Base-by-base conservation (phyloP, 352 stramenopile species). In the Phytophthora colocasiae region DNA sequence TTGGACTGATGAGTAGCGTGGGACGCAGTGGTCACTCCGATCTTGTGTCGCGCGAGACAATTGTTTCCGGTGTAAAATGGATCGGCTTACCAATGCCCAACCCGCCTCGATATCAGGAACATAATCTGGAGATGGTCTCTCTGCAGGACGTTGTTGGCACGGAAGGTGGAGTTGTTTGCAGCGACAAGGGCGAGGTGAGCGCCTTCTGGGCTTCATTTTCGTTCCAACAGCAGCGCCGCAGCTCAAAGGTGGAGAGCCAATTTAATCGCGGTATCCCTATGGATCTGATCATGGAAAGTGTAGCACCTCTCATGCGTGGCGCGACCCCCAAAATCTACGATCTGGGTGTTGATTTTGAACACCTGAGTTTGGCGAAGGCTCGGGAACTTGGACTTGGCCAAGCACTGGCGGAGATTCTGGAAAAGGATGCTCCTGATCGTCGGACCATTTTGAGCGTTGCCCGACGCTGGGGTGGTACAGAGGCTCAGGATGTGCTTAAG, bases 201-300 rank as follows among this genome's bases (percentile, higher is more conserved):
- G 91, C 88, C 0, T 95, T 97, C 32, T 96, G 89, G 88, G 85
- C 79, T 26, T 96, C 87, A 12, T 97, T 97, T 47, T 94, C 88
- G 12, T 96, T 90, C 47, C 88, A 96, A 57, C 88, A 96, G 56
- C 85, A 90, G 44, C 73, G 70, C 11, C 76, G 81, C 41, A 87
- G 76, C 9, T 81, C 84, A 26, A 92, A 93, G 36, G 89, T 95
- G 8, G 89, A 97, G 58, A 91, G 80, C 40, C 85, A 96, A 41
- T 96, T 96, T 32, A 97, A 89, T 43, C 83, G 87, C 24, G 90
- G 89, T 31, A 96, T 97, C 43, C 80, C 83, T 0, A 95, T 96
- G 55, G 86, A 93, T 58, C 81, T 96, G 48, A 89, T 97, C 64
- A 94, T 93, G 87, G 90, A 96, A 59, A 96, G 85, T 32, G 88